Base-by-base conservation (phyloP, 805 yeast genomes). In the Starmerella roubikii region DNA sequence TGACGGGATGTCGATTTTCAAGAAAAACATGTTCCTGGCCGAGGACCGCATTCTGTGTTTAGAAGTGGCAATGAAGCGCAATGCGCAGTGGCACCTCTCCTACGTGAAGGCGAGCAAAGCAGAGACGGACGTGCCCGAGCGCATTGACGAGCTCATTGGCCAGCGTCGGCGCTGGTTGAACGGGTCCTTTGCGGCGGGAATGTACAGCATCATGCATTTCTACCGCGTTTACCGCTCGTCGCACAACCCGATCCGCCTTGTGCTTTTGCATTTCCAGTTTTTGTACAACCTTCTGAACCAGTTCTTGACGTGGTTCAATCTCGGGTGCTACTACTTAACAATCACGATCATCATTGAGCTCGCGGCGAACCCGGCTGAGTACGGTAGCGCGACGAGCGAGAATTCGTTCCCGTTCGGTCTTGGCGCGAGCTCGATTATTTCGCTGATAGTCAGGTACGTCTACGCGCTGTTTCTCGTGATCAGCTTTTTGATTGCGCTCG, bases 91-190 rank as follows among this genome's bases (percentile, higher is more conserved):
- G 81, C 68, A 74, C 42, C 65, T 75, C 47, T 58, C 78, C 19
- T 75, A 75, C 53, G 74, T 76, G 52, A 73, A 73, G 51, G 67
- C 69, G 35, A 75, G 80, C 13, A 62, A 67, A 48, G 81, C 80
- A 2, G 80, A 74, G 48, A 75, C 81, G 3, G 81, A 75, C 59
- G 81, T 75, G 9, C 81, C 81, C 2, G 76, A 72, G 34, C 64
- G 65, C 4, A 59, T 76, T 39, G 72, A 76, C 4, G 81, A 75
- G 54, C 71, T 75, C 38, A 70, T 75, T 34, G 64, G 72, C 28
- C 81, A 75, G 55, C 66, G 81, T 46, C 66, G 81, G 53, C 65
- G 81, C 50, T 75, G 81, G 81, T 62, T 76, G 42, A 75, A 75
- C 53, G 81, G 81, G 32, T 74, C 80, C 2, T 75, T 75, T 52